Conservation (phyloP, 2,329 filamentous ascomycete genomes). For the Monilinia aucupariae region DNA sequence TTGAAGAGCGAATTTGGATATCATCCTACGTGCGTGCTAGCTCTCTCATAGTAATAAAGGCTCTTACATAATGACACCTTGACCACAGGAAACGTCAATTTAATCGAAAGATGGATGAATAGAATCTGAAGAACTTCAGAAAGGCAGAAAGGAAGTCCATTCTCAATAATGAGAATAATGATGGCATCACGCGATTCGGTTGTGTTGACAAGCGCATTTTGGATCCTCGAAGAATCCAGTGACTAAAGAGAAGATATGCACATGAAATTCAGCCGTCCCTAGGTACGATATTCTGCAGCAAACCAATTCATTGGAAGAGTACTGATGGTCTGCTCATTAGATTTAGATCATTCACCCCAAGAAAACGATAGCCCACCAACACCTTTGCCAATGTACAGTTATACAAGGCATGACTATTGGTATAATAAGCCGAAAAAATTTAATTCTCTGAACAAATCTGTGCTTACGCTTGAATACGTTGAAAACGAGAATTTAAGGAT, state of each 20-base stretch:
- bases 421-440: no score
- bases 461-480: no score
- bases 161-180: background rate
- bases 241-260: background rate
- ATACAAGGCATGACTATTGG: no score
- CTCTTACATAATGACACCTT: background rate
- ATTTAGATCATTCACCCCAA: background rate
- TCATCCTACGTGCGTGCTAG: background rate
- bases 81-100: slow-evolving; percentile 3
- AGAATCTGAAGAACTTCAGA: slow-evolving; percentile 8
- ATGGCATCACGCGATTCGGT: background rate
- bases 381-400: background rate
- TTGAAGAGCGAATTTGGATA: background rate
- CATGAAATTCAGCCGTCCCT: background rate
- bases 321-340: background rate
- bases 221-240: background rate
- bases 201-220: background rate
- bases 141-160: background rate
- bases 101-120: slow-evolving; percentile 2
- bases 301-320: background rate
- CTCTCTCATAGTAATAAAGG: no score
- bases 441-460: no score
- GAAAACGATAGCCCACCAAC: background rate
- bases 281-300: background rate
- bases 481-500: no score